phyloP scores from a whole-genome alignment of 2,329 filamentous ascomycete species.

The Sporothrix brunneoviolacea region DNA sequence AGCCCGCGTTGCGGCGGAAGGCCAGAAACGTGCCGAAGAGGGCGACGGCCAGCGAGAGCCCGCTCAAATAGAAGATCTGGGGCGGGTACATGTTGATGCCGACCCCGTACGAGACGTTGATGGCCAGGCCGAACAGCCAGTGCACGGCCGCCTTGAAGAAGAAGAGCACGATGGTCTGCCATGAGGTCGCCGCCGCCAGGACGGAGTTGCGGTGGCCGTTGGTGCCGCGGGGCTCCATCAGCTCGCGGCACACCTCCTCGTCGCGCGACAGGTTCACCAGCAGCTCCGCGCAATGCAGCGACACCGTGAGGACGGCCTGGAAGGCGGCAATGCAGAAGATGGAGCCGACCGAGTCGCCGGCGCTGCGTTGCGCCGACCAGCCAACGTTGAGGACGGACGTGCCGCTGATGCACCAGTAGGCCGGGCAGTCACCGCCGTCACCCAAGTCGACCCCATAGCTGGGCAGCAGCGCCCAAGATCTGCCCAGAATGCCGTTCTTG shows the following conservation, averaged over 20 bases:
- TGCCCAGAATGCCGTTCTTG: constrained; percentile 20
- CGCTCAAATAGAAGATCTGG: constrained; percentile 26
- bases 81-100: constrained; percentile 27
- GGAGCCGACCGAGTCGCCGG: constrained; percentile 19
- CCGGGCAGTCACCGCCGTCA: constrained; percentile 15
- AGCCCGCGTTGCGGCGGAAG: constrained; percentile 19
- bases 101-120: constrained; percentile 24
- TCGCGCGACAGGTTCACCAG: constrained; percentile 24
- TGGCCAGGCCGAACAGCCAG: constrained; percentile 27
- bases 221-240: constrained; percentile 21
- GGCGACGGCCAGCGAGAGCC: constrained; percentile 21
- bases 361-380: constrained; percentile 20
- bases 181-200: constrained; percentile 22
- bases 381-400: constrained; percentile 24
- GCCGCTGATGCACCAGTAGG: constrained; percentile 21
- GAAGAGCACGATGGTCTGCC: constrained; percentile 26
- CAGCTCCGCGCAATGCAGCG: constrained; percentile 23
- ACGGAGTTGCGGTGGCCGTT: constrained; percentile 24
- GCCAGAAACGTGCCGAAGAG: constrained; percentile 23
- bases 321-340: constrained; percentile 23
- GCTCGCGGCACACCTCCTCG: constrained; percentile 23
- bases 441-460: constrained; percentile 21
- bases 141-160: constrained; percentile 25
- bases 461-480: constrained; percentile 23
- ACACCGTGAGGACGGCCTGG: constrained; percentile 23